Base-by-base conservation (phyloP, 192 early-diverging fungal genomes). In the Chytriomyces sp. region DNA sequence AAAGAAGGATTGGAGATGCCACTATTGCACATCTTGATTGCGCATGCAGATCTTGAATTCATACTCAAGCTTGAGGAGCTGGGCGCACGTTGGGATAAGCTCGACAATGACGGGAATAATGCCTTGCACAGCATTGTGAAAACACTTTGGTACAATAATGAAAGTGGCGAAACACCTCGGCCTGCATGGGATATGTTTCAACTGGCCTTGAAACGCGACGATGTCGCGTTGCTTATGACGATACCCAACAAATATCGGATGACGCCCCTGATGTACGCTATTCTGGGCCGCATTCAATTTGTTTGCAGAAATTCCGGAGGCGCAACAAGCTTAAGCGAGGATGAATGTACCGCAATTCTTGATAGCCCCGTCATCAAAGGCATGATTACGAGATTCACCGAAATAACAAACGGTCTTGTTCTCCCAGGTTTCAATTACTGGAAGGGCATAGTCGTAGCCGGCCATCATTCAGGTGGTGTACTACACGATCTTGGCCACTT, bases 241-340 rank as follows among this genome's bases (percentile, higher is more conserved):
- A 22, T 22, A 1, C 31, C 33, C 17, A 39, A 62, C 38, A 17
- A 7, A 12, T 31, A n/a, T 62, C 26, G 60, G 19, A 31, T 62
- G 17, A 62, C 60, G n/a, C 60, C 60, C 17, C 26, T 62, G 32
- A 62, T 62, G 60, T 36, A 37, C 37, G 60, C 60, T 19, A 32
- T 33, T 19, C 31, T 62, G 12, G 38, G 38, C 31, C 31, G 31
- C 3, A 36, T 49, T 22, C 22, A 14, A 49, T 49, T 49, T 14
- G 14, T n/a, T 3, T 22, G 44, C 44, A 49, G 44, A 14, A 49
- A 14, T 49, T 22, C 22, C 22, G 44, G 22, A 49, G 22, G 44
- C 22, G 22, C 22, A 49, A 14, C 44, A 49, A 22, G 44, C 44
- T 22, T n/a, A 49, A 22, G 44, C 22, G 14, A 22, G 44, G 44